These are phyloP conservation scores for Colletotrichum sp. DNA, from an alignment of 2,329 filamentous ascomycete genomes.

Conservation along the genomic window DNA sequence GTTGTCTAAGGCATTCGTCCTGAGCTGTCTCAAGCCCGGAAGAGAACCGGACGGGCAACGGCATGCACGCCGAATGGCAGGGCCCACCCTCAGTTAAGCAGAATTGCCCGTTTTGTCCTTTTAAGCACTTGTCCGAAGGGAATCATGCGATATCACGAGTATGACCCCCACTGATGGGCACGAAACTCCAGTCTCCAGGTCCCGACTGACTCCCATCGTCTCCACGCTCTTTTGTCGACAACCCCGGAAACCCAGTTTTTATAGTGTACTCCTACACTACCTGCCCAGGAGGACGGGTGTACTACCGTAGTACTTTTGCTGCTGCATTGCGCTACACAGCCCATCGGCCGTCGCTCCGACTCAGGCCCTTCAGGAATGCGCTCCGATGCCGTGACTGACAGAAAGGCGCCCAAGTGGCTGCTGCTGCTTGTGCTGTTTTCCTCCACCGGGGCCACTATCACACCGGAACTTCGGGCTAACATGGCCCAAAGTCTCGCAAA, in stretches of 20 bases:
- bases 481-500: neutral
- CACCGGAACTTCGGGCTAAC: neutral
- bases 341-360: neutral
- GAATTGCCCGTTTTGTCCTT: neutral
- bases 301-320: neutral
- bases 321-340: neutral
- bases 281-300: neutral
- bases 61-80: neutral
- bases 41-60: constrained; percentile 15
- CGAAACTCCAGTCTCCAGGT: neutral
- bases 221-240: neutral
- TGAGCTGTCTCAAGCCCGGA: neutral
- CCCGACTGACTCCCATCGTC: neutral
- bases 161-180: neutral
- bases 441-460: neutral
- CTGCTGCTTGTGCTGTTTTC: neutral
- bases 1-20: neutral
- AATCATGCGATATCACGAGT: neutral
- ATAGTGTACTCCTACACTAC: neutral
- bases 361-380: neutral
- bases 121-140: neutral
- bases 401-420: neutral
- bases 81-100: neutral
- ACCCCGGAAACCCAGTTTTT: neutral
- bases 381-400: neutral